Conservation (phyloP, 352 stramenopile genomes). For the Peronospora tabacina region DNA sequence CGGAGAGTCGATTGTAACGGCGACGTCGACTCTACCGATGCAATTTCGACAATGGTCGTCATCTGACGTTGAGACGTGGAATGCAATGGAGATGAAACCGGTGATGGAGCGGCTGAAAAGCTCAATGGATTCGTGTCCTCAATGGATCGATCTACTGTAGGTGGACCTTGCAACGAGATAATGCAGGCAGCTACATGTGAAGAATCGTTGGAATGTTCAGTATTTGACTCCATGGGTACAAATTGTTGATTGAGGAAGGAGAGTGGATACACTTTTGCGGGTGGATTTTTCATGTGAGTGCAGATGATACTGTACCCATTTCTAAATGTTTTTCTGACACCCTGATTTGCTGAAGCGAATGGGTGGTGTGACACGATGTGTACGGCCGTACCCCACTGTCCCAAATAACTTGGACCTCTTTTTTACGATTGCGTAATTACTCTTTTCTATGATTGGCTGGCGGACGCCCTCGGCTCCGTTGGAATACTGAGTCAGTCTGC, state of each 20-base stretch:
- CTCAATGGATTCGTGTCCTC: not conserved
- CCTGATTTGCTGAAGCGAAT: too few relatives aligned
- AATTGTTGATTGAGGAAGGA: not conserved
- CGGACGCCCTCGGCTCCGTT: slow-evolving; percentile 14
- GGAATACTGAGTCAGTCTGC: slow-evolving; percentile 25
- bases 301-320: too few relatives aligned
- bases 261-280: slow-evolving; percentile 11
- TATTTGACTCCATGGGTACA: not conserved
- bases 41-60: not conserved
- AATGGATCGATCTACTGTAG: slow-evolving; percentile 6
- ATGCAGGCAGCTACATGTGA: not conserved
- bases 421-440: slow-evolving; percentile 14
- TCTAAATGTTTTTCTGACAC: too few relatives aligned
- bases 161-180: slow-evolving; percentile 7
- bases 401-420: too few relatives aligned
- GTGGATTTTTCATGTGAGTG: not conserved
- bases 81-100: slow-evolving; percentile 17
- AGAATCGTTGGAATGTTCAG: not conserved
- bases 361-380: too few relatives aligned
- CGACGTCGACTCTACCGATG: slow-evolving; percentile 7
- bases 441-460: slow-evolving; percentile 17
- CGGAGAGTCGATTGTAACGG: slow-evolving; percentile 19
- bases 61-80: slow-evolving; percentile 3
- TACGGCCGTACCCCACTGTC: too few relatives aligned
- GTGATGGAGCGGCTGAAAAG: slow-evolving; percentile 17